Evolutionary conservation across 805 yeast species (phyloP).

Genomic region (Kazachstania viticola): DNA sequence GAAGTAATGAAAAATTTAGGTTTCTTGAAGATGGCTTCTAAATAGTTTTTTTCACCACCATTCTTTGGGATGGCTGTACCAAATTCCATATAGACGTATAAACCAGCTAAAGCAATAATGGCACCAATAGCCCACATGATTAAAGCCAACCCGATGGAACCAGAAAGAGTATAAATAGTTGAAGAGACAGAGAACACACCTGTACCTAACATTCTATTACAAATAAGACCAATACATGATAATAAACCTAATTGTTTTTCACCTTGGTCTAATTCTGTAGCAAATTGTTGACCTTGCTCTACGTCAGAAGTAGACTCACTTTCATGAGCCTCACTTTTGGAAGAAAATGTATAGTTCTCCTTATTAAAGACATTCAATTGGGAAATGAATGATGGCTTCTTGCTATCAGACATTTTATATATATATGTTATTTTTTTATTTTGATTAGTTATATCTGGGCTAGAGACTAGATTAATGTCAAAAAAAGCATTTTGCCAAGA

Average conservation of each 20-base stretch:
- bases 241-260: constrained; percentile 36
- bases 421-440: too few species aligned
- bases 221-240: constrained; percentile 53
- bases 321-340: constrained; percentile 1
- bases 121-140: constrained; percentile 70
- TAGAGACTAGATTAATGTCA: too few species aligned
- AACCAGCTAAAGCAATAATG: constrained; percentile 49
- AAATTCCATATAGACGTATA: constrained; percentile 68
- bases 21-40: constrained; percentile 56
- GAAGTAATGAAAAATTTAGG: constrained; percentile 61
- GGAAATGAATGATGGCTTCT: constrained; percentile 12
- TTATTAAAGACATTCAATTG: constrained; percentile 23
- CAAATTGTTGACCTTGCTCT: constrained; percentile 22
- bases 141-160: constrained; percentile 65
- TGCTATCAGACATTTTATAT: too few species aligned
- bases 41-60: constrained; percentile 79
- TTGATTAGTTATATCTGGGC: too few species aligned
- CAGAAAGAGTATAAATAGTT: constrained; percentile 36
- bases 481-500: too few species aligned
- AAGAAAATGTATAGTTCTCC: constrained; percentile 13
- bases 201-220: constrained; percentile 65
- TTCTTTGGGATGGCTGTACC: constrained; percentile 73
- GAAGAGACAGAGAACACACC: constrained; percentile 69
- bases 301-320: constrained; percentile 10
- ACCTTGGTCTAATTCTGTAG: constrained; percentile 31